Evolutionary conservation across 2,329 filamentous ascomycete species (phyloP), one percentile per base, ranked within the genome.

Genomic region (Trichoderma sp.): DNA sequence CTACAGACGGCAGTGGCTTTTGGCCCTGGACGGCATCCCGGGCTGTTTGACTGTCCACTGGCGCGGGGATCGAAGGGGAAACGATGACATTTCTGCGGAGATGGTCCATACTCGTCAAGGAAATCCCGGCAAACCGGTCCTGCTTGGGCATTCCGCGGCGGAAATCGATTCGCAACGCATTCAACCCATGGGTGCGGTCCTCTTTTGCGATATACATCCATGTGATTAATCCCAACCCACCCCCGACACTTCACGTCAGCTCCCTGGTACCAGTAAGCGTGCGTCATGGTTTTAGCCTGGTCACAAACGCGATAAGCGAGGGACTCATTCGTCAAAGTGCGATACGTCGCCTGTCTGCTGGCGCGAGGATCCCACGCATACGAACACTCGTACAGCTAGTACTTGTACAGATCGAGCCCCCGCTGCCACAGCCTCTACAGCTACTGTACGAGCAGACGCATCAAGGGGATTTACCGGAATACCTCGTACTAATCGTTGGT

Each of bases 251-350:
- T 63, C 27, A 62, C 21, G 38, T 45, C 60, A 71, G 35, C 64
- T 75, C 60, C 74, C 53, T 64, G 60, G 60, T 33, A 35, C 60
- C 60, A 50, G 60, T 35, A 73, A 35, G 69, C n/a, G 41, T 59
- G 62, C 38, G 63, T 68, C 75, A 67, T 73, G 74, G 62, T 29
- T 60, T 11, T 68, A 66, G 76, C 24, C 63, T 27, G 53, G 64
- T 60, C 71, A 75, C 76, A 76, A 60, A 74, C 69, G 75, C 76
- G 75, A 77, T 76, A 77, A 77, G 76, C 75, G 75, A 77, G 75
- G 60, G 35, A 27, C 38, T 62, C 38, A 24, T 63, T 71, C 65
- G 31, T 71, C 75, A 63, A 68, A 56, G 45, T 71, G 60, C 33
- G 33, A 56, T 60, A 31, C 45, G 31, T 27, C 33, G 41, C 64